Conservation (phyloP, 169 alveolate species). For the Plasmodium knowlesi region DNA sequence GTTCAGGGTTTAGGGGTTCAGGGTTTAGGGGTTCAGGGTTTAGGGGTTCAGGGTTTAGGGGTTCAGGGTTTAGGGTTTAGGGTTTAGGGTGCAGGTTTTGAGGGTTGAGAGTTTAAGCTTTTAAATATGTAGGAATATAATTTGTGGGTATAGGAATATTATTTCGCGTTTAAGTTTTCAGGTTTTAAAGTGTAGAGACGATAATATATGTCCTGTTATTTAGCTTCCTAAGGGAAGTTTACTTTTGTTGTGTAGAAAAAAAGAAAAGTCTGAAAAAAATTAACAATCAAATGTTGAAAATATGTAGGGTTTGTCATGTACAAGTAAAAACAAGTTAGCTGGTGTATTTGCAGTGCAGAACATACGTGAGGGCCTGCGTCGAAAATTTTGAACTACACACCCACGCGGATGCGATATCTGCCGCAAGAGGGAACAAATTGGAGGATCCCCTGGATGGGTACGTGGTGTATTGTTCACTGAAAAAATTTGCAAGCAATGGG, state of each 20-base stretch:
- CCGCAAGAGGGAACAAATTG: not conserved
- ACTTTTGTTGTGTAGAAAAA: too few relatives aligned
- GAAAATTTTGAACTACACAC: not conserved
- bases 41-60: too few relatives aligned
- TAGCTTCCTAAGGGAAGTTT: too few relatives aligned
- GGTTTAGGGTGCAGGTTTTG: too few relatives aligned
- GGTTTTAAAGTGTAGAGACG: too few relatives aligned
- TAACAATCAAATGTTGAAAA: not conserved
- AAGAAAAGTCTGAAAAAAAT: not conserved
- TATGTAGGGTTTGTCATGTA: not conserved
- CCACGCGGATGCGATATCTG: not conserved
- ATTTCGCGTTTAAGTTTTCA: too few relatives aligned
- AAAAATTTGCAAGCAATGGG: not conserved
- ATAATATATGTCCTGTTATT: not conserved
- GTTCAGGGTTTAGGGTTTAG: too few relatives aligned
- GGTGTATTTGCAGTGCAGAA: not conserved
- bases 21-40: too few relatives aligned
- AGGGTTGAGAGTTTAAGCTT: too few relatives aligned
- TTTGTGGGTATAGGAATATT: too few relatives aligned
- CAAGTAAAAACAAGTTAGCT: not conserved
- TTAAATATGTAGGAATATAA: too few relatives aligned
- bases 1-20: too few relatives aligned
- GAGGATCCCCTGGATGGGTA: not conserved
- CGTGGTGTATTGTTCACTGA: not conserved
- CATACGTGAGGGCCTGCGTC: not conserved